These are phyloP conservation scores for Nicotiana tomentosiformis DNA, from an alignment of 257 asterid genomes.

Conservation along the genomic window DNA sequence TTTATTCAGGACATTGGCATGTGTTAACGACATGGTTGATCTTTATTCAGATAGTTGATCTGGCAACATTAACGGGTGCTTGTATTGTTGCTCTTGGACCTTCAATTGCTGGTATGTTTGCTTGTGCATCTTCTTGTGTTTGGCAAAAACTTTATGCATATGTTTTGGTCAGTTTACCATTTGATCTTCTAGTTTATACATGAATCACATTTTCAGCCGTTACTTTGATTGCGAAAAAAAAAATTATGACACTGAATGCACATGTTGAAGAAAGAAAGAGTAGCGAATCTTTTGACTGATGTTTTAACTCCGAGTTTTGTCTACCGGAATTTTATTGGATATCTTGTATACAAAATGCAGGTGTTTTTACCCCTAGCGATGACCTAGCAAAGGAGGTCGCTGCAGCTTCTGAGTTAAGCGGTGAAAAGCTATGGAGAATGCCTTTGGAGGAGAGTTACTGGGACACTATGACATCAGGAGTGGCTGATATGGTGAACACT, in stretches of 20 bases:
- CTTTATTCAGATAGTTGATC: slow-evolving; percentile 67
- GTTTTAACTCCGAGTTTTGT: not conserved
- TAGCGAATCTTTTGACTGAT: not conserved
- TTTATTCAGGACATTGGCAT: not conserved
- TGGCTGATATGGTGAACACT: slow-evolving; percentile 96
- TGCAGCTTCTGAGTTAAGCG: slow-evolving; percentile 73
- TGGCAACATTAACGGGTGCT: slow-evolving; percentile 94
- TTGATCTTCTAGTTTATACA: not conserved
- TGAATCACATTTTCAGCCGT: not conserved
- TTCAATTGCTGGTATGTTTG: slow-evolving; percentile 68
- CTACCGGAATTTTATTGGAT: not conserved
- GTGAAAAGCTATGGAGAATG: slow-evolving; percentile 94
- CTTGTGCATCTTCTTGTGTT: not conserved
- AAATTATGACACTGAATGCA: not conserved
- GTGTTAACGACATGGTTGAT: slow-evolving; percentile 7
- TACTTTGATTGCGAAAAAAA: not conserved
- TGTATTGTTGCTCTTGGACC: slow-evolving; percentile 89
- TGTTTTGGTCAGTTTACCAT: not conserved
- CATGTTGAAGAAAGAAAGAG: not conserved
- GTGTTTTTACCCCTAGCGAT: slow-evolving; percentile 82
- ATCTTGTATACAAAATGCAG: slow-evolving; percentile 29
- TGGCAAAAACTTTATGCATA: not conserved
- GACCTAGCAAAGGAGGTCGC: slow-evolving; percentile 78
- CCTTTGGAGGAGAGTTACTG: slow-evolving; percentile 95
- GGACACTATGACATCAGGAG: slow-evolving; percentile 94